Evolutionary conservation across 352 stramenopile species (phyloP).

Genomic region (Phytophthora pini): DNA sequence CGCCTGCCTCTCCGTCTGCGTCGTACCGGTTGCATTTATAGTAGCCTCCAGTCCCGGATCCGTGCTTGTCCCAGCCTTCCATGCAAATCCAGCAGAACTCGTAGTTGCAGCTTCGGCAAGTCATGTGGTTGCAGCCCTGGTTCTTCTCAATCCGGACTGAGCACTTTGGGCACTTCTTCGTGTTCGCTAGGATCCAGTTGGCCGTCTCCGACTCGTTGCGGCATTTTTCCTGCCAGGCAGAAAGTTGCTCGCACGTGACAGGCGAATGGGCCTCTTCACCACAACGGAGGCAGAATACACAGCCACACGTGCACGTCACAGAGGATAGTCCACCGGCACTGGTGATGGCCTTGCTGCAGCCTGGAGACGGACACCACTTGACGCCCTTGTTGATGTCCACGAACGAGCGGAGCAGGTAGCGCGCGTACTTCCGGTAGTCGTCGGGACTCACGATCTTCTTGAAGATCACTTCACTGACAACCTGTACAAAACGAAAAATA

Average conservation of each 20-base stretch:
- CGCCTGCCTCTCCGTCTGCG: conserved; percentile 45
- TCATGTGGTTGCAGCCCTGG: conserved; percentile 99
- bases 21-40: conserved; percentile 99
- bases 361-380: conserved; percentile 96
- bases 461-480: conserved; percentile 75
- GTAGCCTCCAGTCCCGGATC: conserved; percentile 96
- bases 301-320: conserved; percentile 86
- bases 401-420: conserved; percentile 95
- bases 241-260: conserved; percentile 92
- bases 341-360: conserved; percentile 96
- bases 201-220: conserved; percentile 98
- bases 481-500: conserved; percentile 22
- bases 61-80: conserved; percentile 96
- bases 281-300: conserved; percentile 93
- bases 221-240: conserved; percentile 97
- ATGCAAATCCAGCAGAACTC: conserved; percentile 99
- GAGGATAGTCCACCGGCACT: conserved; percentile 81
- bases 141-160: conserved; percentile 99
- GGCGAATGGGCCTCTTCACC: conserved; percentile 97
- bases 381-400: conserved; percentile 98
- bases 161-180: conserved; percentile 99
- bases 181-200: conserved; percentile 99
- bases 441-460: conserved; percentile 67
- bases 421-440: conserved; percentile 91
- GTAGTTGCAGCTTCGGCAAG: conserved; percentile 91